Evolutionary conservation across 495 filamentous ascomycete genomes (phyloP), one percentile per base, ranked within the genome.

Genomic region (Aspergillus kassunensis): DNA sequence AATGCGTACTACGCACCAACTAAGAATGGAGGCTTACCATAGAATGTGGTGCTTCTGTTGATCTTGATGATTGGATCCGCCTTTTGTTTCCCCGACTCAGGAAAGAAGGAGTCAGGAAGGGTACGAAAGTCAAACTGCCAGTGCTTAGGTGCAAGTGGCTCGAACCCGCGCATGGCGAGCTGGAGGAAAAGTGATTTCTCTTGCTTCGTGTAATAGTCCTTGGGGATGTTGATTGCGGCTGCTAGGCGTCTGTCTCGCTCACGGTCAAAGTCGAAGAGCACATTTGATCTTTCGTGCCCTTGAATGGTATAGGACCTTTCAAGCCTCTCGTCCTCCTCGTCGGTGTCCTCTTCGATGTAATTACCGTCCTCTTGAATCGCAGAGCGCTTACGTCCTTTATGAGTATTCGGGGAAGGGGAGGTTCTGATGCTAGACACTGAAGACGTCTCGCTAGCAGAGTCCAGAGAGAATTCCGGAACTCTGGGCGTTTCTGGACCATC

Each of bases 81-180:
- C 1, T 63, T 57, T 29, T 79, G 64, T 0, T 61, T 55, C 5
- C 56, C 39, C 8, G 35, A 36, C 30, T 46, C 44, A 15, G 74
- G 66, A 61, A 88, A 89, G 1, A 89, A 59, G 9, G 66, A 64
- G 5, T 76, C 68, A 0, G 85, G 85, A 27, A 88, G 64, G 0
- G 77, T 85, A 1, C 58, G 56, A 57, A 86, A 89, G 55, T 89
- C 86, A 40, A 72, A 67, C 31, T 69, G 57, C 82, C 83, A 89
- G 44, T 67, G 58, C 4, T 44, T 39, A 1, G 79, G 79, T 20
- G 88, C 56, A 2, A 86, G 59, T 5, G 81, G 76, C 66, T 87
- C 82, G 24, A 74, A 76, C 4, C 84, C 81, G 21, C 85, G 78
- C 60, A 79, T 77, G 4, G 72, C 66, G 10, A 87, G 65, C 37